Conservation (phyloP, 768 basidiomycete genomes). For the Termitomyces sp. region DNA sequence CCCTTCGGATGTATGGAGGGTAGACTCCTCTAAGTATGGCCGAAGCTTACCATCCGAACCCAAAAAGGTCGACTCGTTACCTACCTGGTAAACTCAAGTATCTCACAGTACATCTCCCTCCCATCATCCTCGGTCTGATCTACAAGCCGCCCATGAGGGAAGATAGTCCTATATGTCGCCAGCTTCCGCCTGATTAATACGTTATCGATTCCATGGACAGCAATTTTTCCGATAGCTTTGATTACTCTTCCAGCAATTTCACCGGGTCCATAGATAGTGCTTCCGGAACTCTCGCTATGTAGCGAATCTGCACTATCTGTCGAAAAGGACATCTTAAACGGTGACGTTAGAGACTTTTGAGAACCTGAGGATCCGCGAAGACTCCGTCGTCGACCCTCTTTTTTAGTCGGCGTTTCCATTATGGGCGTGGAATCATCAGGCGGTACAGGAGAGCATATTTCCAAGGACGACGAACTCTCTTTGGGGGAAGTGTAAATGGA, state of each 20-base stretch:
- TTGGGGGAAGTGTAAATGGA: background rate
- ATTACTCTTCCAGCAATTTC: slow-evolving; percentile 7
- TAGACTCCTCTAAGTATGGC: no score
- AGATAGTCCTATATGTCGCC: slow-evolving; percentile 5
- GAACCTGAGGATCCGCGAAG: background rate
- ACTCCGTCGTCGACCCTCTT: background rate
- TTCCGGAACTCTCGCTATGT: slow-evolving; percentile 6
- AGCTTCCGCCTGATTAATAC: slow-evolving; percentile 3
- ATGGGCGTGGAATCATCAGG: background rate
- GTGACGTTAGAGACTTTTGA: background rate
- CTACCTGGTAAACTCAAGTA: slow-evolving; percentile 9
- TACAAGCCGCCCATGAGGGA: slow-evolving; percentile 5
- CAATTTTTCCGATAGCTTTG: slow-evolving; percentile 8
- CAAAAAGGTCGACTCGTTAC: background rate
- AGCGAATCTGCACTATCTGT: background rate
- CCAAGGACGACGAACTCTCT: background rate
- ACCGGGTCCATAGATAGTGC: slow-evolving; percentile 4
- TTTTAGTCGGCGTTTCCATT: background rate
- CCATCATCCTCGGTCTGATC: slow-evolving; percentile 3
- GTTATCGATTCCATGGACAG: slow-evolving; percentile 7
- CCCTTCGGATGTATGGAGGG: slow-evolving; percentile 6
- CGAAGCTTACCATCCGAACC: no score
- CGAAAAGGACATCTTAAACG: background rate
- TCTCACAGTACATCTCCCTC: slow-evolving; percentile 5
- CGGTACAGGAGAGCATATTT: background rate